Base-by-base conservation (phyloP, 2,329 filamentous ascomycete species). In the Colletotrichum camelliae region DNA sequence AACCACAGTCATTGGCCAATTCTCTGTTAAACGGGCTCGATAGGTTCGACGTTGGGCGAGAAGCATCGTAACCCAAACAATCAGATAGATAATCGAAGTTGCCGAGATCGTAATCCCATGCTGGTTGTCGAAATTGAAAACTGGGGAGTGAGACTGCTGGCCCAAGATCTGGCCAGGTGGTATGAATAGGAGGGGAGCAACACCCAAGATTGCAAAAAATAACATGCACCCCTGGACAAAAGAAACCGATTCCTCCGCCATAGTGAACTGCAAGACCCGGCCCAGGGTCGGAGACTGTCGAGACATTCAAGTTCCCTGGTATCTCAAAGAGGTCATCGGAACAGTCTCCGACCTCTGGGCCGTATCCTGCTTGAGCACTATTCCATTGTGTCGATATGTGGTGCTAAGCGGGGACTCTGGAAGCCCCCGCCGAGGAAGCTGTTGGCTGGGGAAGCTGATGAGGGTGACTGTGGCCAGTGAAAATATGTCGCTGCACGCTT, bases 331-430 rank as follows among this genome's bases (percentile, higher is more conserved):
- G 12, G 29, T 58, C 29, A n/a, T 61, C 58, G 16, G 13, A 18
- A 3, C 29, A 6, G 13, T 18, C 15, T n/a, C 31, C 48, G 18
- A n/a, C 39, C 1, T 0, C 10, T 21, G 39, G 27, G 15, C 5
- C 43, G 43, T 18, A 18, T 67, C 13, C 3, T 6, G 43, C 65
- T 57, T 67, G 65, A 67, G 5, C 39, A 67, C 65, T 67, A 67
- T 57, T 67, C 27, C 65, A 67, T 58, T 67, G 65, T 67, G 27
- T 24, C 43, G 31, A 67, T 7, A 57, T 67, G 29, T 2, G 27
- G 21, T 9, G 0, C 31, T 48, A 43, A 21, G 39, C 27, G 12
- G n/a, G n/a, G 18, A 21, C 39, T 31, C 2, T 33, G 21, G 4
- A 33, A 52, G 13, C 27, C 24, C 43, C 43, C 27, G n/a, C 18